A percentile compares a stretch with the other conserved stretches of the same genome.
Evolutionary conservation across 805 yeast species (phyloP).

Genomic region (Nakazawaea wyomingensis): DNA sequence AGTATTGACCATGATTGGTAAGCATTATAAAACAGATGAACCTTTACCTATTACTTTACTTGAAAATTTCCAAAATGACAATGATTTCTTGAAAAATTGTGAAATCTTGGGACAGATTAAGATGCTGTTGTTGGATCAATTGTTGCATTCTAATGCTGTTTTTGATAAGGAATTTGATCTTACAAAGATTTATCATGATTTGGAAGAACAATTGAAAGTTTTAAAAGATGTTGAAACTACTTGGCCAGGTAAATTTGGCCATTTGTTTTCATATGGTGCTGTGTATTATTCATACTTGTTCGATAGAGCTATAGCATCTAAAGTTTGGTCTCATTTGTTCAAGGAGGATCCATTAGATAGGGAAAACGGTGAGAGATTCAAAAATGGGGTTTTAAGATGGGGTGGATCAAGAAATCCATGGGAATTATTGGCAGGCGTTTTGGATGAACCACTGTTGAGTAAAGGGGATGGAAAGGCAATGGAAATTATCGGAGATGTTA

Average conservation of each 20-base stretch:
- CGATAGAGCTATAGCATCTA: constrained; percentile 88
- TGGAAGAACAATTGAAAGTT: constrained; percentile 55
- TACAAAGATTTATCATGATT: constrained; percentile 55
- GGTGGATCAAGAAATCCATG: constrained; percentile 93
- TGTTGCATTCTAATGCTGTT: constrained; percentile 50
- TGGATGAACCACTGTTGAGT: constrained; percentile 55
- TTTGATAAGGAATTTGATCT: constrained; percentile 46
- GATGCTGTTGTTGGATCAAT: constrained; percentile 86
- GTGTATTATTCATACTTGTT: constrained; percentile 88
- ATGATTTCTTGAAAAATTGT: constrained; percentile 51
- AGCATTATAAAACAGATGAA: constrained; percentile 63
- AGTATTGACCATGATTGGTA: constrained; percentile 68
- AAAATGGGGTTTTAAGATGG: constrained; percentile 72
- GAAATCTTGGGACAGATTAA: constrained; percentile 85
- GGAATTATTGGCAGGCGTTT: constrained; percentile 74
- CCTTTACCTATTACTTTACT: constrained; percentile 48
- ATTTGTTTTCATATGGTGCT: constrained; percentile 88
- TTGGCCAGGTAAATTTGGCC: constrained; percentile 96
- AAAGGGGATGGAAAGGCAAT: constrained; percentile 72
- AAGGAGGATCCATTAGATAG: constrained; percentile 63
- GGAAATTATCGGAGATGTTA: constrained; percentile 39
- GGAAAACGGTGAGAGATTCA: constrained; percentile 71
- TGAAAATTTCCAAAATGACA: constrained; percentile 45
- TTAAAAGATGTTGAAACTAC: constrained; percentile 66
- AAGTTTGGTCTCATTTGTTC: constrained; percentile 75